phyloP scores from a whole-genome alignment of 179 eudicot species.

The Beta lomatogona region DNA sequence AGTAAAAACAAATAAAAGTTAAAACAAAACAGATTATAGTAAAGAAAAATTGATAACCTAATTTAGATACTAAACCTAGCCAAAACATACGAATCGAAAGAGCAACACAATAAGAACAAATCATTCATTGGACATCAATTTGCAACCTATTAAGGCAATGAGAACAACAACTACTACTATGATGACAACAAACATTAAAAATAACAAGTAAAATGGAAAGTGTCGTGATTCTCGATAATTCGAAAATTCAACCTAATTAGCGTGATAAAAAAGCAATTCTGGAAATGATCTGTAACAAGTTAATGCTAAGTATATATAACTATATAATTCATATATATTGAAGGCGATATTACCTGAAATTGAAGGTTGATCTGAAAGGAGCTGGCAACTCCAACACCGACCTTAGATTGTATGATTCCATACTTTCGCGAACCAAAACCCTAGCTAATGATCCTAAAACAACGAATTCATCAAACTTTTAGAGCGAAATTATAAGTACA shows the following conservation, averaged over 20 bases:
- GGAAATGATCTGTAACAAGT: no score
- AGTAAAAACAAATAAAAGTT: background rate
- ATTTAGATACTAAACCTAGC: background rate
- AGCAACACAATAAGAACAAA: background rate
- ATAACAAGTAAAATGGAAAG: background rate
- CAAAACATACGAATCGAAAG: background rate
- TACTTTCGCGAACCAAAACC: conserved; percentile 22
- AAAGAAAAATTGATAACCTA: no score
- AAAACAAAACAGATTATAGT: no score
- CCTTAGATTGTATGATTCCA: conserved; percentile 73
- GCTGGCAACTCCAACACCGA: conserved; percentile 81
- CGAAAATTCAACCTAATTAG: background rate
- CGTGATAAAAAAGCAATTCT: background rate
- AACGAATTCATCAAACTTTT: background rate
- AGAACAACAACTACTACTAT: background rate
- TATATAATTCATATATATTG: no score
- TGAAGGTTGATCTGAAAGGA: conserved; percentile 69
- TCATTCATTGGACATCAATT: background rate
- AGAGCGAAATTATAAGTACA: background rate
- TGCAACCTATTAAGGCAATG: background rate
- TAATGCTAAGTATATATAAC: no score
- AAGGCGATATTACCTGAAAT: conserved; percentile 57
- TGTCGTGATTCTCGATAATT: background rate
- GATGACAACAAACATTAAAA: background rate
- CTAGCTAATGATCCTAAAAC: conserved; percentile 16